A percentile compares a stretch with the other conserved stretches of the same genome.
Conservation (phyloP, 805 yeast species). For the Metschnikowia rubicola region DNA sequence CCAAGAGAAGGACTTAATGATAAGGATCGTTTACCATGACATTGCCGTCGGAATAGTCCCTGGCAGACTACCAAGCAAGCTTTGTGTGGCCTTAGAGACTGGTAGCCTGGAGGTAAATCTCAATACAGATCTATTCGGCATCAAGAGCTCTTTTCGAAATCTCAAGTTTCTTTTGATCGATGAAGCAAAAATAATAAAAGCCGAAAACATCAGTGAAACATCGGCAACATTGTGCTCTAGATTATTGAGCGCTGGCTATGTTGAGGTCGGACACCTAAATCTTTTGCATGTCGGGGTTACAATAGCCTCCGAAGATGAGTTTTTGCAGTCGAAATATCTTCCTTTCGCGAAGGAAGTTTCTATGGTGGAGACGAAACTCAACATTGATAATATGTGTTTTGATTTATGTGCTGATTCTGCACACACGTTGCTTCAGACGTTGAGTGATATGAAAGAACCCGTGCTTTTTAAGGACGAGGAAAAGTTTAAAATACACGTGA, state of each 20-base stretch:
- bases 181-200: constrained; percentile 35
- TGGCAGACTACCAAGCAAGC: constrained; percentile 52
- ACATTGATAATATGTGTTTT: constrained; percentile 45
- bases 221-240: neutral
- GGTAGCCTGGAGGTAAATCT: constrained; percentile 52
- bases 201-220: neutral
- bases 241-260: constrained; percentile 48
- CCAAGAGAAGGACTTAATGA: constrained; percentile 16
- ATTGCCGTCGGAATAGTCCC: constrained; percentile 65
- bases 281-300: constrained; percentile 35
- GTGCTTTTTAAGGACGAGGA: constrained; percentile 55
- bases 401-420: constrained; percentile 83
- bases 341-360: constrained; percentile 17
- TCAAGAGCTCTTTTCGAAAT: constrained; percentile 48
- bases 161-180: constrained; percentile 60
- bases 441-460: constrained; percentile 72
- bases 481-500: constrained; percentile 47
- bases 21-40: constrained; percentile 41
- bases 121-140: constrained; percentile 26
- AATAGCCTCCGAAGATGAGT: constrained; percentile 20
- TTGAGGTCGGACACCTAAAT: constrained; percentile 47
- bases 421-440: constrained; percentile 62
- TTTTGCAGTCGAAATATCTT: neutral
- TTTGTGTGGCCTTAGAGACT: constrained; percentile 46
- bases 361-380: constrained; percentile 43